Conservation (phyloP, 805 yeast species). For the Limtongia smithiae region DNA sequence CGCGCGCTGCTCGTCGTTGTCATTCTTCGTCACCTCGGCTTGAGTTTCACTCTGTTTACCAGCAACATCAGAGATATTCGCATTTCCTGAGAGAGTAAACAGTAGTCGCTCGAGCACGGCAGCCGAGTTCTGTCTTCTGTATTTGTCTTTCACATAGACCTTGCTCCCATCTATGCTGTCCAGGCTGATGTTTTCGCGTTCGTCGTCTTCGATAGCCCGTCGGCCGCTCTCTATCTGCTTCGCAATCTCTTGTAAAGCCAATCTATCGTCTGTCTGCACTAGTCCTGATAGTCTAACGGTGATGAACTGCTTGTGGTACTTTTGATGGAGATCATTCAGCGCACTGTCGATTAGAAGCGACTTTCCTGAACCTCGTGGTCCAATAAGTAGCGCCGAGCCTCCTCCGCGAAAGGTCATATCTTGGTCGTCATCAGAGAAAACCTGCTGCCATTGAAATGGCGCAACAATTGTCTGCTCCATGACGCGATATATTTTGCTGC, state of each 20-base stretch:
- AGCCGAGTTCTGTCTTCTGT: slow-evolving; percentile 12
- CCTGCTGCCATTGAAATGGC: slow-evolving; percentile 5
- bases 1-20: slow-evolving; percentile 6
- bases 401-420: slow-evolving; percentile 48
- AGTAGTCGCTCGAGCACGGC: slow-evolving; percentile 33
- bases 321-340: slow-evolving; percentile 43
- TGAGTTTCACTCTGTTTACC: slow-evolving; percentile 9
- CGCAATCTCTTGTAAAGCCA: slow-evolving; percentile 83
- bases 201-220: slow-evolving; percentile 9
- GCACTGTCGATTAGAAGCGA: slow-evolving; percentile 59
- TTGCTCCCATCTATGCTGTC: background rate
- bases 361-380: slow-evolving; percentile 79
- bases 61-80: slow-evolving; percentile 18
- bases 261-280: slow-evolving; percentile 67
- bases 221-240: slow-evolving; percentile 63
- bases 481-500: slow-evolving; percentile 47
- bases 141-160: background rate
- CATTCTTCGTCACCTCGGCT: slow-evolving; percentile 4
- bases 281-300: slow-evolving; percentile 64
- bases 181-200: background rate
- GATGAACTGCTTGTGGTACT: slow-evolving; percentile 50
- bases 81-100: slow-evolving; percentile 32
- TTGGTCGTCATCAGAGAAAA: background rate
- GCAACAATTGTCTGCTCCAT: slow-evolving; percentile 23
- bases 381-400: slow-evolving; percentile 74